Conservation (phyloP, 352 stramenopile genomes). For the Globisporangium apiculatum region DNA sequence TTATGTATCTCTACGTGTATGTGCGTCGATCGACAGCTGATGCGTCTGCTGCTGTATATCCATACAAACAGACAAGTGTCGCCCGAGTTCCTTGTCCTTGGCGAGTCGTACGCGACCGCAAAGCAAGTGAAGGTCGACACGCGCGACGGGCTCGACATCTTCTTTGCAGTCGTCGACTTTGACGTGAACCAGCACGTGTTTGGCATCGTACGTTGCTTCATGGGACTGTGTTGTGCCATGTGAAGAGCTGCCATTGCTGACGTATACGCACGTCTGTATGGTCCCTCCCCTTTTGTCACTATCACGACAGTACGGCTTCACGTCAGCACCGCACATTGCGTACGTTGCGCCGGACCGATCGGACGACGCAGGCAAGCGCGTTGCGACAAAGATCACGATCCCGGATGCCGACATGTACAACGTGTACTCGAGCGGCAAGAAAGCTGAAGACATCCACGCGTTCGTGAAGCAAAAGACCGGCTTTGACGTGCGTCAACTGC, state of each 20-base stretch:
- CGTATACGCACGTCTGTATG: too few relatives aligned
- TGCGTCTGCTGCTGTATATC: too few relatives aligned
- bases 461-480: slow-evolving; percentile 82
- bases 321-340: slow-evolving; percentile 66
- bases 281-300: too few relatives aligned
- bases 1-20: too few relatives aligned
- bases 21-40: too few relatives aligned
- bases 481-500: slow-evolving; percentile 42
- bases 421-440: slow-evolving; percentile 68
- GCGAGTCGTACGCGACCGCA: slow-evolving; percentile 50
- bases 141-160: slow-evolving; percentile 66
- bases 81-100: slow-evolving; percentile 60
- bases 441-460: slow-evolving; percentile 51
- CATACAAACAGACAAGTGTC: slow-evolving; percentile 31
- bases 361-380: slow-evolving; percentile 37
- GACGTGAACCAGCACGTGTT: slow-evolving; percentile 62
- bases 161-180: slow-evolving; percentile 77
- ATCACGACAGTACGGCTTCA: slow-evolving; percentile 53
- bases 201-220: slow-evolving; percentile 27
- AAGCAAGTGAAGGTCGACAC: slow-evolving; percentile 73
- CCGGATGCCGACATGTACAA: slow-evolving; percentile 63
- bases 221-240: not conserved
- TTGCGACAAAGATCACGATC: slow-evolving; percentile 47
- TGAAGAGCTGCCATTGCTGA: not conserved
- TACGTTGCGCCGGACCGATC: slow-evolving; percentile 64